A percentile compares a stretch with the other conserved stretches of the same genome.
These are phyloP conservation scores for Corniculantispora saksenae DNA, from an alignment of 2,329 filamentous ascomycete species.

Conservation along the genomic window DNA sequence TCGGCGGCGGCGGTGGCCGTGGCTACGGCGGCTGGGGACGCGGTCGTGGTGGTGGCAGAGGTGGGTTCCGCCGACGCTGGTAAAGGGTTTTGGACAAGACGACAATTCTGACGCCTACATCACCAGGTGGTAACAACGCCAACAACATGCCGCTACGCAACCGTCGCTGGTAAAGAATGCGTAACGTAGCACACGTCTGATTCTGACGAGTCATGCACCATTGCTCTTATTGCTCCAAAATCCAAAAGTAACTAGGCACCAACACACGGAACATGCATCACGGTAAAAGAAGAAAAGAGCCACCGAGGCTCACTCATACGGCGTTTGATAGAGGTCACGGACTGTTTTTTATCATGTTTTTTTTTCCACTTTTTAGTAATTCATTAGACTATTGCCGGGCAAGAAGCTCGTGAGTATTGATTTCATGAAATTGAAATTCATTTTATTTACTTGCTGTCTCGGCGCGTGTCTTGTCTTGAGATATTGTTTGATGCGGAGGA, in stretches of 20 bases:
- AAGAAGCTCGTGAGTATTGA: constrained; percentile 12
- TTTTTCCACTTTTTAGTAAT: constrained; percentile 12
- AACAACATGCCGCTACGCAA: constrained; percentile 53
- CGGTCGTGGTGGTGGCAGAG: constrained; percentile 55
- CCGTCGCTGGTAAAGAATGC: constrained; percentile 49
- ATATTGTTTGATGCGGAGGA: background rate
- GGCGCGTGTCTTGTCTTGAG: background rate
- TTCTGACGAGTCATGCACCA: constrained; percentile 8
- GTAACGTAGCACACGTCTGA: constrained; percentile 14
- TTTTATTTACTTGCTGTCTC: constrained; percentile 3
- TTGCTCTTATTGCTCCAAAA: constrained; percentile 14
- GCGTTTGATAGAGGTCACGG: constrained; percentile 36
- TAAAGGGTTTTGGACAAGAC: constrained; percentile 23
- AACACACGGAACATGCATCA: constrained; percentile 13
- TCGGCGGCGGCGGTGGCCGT: constrained; percentile 78
- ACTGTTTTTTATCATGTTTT: constrained; percentile 22
- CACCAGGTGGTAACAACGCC: constrained; percentile 46
- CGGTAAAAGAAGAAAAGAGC: constrained; percentile 22
- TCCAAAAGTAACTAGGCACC: constrained; percentile 12
- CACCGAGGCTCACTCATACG: constrained; percentile 22
- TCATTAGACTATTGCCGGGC: constrained; percentile 18
- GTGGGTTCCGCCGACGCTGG: constrained; percentile 43
- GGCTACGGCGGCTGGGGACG: constrained; percentile 72
- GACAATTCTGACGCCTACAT: constrained; percentile 28
- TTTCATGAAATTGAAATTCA: constrained; percentile 6